Conservation (phyloP, 2,329 filamentous ascomycete genomes). For the Graphilbum fragrans region DNA sequence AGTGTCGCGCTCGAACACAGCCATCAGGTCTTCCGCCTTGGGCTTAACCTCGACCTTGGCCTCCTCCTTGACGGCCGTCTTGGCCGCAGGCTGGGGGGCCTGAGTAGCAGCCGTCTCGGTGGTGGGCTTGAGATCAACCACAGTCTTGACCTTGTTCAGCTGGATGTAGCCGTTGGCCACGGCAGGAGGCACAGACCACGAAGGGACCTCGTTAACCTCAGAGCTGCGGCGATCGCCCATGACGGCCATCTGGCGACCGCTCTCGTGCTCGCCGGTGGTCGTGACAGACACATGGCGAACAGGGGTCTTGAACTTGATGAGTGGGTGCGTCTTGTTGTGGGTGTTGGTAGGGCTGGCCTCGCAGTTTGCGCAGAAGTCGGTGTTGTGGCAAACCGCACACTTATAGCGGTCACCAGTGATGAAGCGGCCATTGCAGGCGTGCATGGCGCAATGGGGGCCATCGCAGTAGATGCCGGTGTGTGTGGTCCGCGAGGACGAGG, state of each 20-base stretch:
- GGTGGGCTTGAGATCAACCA: slow-evolving; percentile 57
- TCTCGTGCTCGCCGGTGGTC: slow-evolving; percentile 65
- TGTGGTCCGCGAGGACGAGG: slow-evolving; percentile 27
- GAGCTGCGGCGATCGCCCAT: slow-evolving; percentile 65
- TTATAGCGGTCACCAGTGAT: slow-evolving; percentile 89
- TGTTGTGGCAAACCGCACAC: slow-evolving; percentile 90
- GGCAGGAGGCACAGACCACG: not conserved
- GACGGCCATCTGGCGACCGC: slow-evolving; percentile 49
- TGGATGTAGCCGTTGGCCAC: slow-evolving; percentile 2
- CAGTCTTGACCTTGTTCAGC: slow-evolving; percentile 39
- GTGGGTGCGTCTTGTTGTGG: slow-evolving; percentile 91
- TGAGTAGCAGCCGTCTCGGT: not conserved
- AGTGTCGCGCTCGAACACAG: slow-evolving; percentile 65
- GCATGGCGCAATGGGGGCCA: slow-evolving; percentile 66
- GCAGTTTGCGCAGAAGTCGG: slow-evolving; percentile 89
- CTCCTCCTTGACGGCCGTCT: slow-evolving; percentile 2
- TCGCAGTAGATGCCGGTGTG: slow-evolving; percentile 91
- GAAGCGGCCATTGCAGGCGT: slow-evolving; percentile 34
- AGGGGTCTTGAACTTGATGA: slow-evolving; percentile 94
- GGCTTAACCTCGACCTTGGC: slow-evolving; percentile 2
- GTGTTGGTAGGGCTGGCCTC: slow-evolving; percentile 74
- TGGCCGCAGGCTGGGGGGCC: slow-evolving; percentile 5
- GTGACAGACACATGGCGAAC: slow-evolving; percentile 80
- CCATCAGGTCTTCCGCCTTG: slow-evolving; percentile 24
- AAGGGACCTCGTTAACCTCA: too few relatives aligned